These are phyloP conservation scores for Fusarium odoratissimum DNA, from an alignment of 2,329 filamentous ascomycete genomes.

Conservation along the genomic window DNA sequence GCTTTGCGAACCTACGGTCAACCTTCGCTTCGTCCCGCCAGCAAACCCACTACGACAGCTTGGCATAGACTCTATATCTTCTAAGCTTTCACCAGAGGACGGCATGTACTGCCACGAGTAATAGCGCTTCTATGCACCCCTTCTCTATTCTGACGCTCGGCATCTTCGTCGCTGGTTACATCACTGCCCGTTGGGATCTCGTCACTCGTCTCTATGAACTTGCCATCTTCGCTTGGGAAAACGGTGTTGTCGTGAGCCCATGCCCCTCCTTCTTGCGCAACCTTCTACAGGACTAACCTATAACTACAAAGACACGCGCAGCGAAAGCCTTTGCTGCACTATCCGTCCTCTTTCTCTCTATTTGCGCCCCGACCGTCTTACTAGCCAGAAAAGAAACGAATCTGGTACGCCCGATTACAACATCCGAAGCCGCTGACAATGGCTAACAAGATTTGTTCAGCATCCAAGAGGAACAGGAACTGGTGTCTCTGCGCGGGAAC, in stretches of 20 bases:
- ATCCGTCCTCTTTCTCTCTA: constrained; percentile 83
- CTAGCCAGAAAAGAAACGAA: constrained; percentile 84
- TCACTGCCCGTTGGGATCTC: constrained; percentile 98
- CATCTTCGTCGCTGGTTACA: constrained; percentile 99
- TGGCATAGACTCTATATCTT: constrained; percentile 37
- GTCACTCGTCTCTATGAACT: constrained; percentile 97
- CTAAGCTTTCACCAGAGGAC: constrained; percentile 29
- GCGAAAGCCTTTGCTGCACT: constrained; percentile 87
- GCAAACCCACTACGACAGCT: constrained; percentile 38
- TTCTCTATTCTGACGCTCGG: constrained; percentile 95
- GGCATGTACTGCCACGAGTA: constrained; percentile 58
- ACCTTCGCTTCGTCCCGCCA: constrained; percentile 27
- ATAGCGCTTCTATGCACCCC: constrained; percentile 85
- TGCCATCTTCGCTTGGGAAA: constrained; percentile 96
- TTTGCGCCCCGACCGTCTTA: constrained; percentile 86
- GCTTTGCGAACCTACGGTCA: constrained; percentile 9
- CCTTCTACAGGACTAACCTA: constrained; percentile 4
- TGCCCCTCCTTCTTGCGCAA: constrained; percentile 1
- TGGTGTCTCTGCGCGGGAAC: constrained; percentile 94
- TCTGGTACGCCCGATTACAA: constrained; percentile 68
- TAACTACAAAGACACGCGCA: constrained; percentile 74
- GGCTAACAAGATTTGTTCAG: constrained; percentile 57
- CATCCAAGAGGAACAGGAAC: constrained; percentile 83
- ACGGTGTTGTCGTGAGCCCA: constrained; percentile 89
- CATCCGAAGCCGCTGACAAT: constrained; percentile 33